Conservation (phyloP, 2,329 filamentous ascomycete species). For the Botrytis hyacinthi region DNA sequence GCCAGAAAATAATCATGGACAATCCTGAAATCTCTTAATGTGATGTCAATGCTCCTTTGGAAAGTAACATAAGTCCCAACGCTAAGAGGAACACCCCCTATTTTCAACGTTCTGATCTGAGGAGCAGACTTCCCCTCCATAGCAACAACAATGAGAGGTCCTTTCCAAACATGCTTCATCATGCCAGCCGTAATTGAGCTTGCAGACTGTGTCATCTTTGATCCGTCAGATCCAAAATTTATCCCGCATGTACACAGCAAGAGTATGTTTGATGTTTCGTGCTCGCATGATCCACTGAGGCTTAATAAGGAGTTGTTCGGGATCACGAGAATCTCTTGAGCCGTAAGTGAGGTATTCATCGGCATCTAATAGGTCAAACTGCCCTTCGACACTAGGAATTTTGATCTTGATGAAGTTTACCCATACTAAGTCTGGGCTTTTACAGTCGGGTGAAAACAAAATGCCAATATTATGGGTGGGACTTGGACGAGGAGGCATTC, state of each 20-base stretch:
- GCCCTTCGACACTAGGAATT: neutral
- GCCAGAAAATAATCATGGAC: slow-evolving; percentile 13
- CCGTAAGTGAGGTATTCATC: neutral
- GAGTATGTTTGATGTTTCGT: neutral
- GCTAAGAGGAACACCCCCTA: neutral
- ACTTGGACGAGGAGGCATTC: neutral
- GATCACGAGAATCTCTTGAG: neutral
- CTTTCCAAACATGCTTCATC: neutral
- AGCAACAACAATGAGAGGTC: neutral
- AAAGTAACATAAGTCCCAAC: neutral
- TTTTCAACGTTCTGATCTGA: too few species aligned
- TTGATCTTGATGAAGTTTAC: neutral
- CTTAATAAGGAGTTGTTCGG: neutral
- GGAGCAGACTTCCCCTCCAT: neutral
- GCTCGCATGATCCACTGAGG: neutral
- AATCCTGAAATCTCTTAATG: slow-evolving; percentile 8
- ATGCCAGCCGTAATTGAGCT: neutral
- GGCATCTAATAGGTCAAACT: neutral
- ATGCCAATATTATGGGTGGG: neutral
- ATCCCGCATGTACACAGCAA: neutral
- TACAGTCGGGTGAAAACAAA: neutral
- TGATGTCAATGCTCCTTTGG: neutral
- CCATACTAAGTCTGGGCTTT: neutral
- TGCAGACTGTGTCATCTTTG: slow-evolving; percentile 3
- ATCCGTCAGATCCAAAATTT: slow-evolving; percentile 11